A percentile compares a stretch with the other conserved stretches of the same genome.
Conservation (phyloP, 805 yeast species). For the Hanseniaspora taiwanica region DNA sequence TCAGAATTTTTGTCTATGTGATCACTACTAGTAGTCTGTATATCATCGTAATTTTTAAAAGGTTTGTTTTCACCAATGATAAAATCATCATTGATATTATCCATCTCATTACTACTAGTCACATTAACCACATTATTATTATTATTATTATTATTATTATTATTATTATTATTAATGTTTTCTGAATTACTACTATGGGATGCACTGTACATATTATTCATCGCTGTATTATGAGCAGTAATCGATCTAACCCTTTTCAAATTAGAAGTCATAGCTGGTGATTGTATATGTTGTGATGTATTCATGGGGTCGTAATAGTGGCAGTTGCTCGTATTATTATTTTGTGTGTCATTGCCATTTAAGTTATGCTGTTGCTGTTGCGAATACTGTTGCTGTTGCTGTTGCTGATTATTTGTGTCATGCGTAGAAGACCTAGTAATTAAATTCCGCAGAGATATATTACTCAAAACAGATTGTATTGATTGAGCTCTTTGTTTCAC, state of each 20-base stretch:
- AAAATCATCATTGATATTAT: slow-evolving; percentile 1
- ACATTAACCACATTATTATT: background rate
- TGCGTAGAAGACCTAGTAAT: slow-evolving; percentile 24
- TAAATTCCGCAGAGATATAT: slow-evolving; percentile 54
- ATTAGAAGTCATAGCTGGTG: slow-evolving; percentile 28
- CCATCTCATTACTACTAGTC: background rate
- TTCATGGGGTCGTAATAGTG: slow-evolving; percentile 10
- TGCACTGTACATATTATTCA: no score
- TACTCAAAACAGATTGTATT: slow-evolving; percentile 32
- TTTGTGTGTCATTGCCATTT: slow-evolving; percentile 9
- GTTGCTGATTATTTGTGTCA: slow-evolving; percentile 41
- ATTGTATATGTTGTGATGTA: slow-evolving; percentile 27
- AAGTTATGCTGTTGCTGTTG: background rate
- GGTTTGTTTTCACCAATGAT: slow-evolving; percentile 6
- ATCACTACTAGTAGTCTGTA: no score
- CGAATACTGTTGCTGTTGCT: slow-evolving; percentile 21
- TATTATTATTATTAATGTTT: background rate
- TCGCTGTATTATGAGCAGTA: background rate
- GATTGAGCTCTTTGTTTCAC: slow-evolving; percentile 28
- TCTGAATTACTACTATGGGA: no score
- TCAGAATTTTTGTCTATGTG: no score
- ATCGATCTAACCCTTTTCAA: slow-evolving; percentile 10
- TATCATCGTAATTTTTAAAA: slow-evolving; percentile 2
- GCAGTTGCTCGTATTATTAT: slow-evolving; percentile 6
- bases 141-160: background rate